Evolutionary conservation across 208 protist species (phyloP).

Genomic region (Balamuthia mandrillaris): DNA sequence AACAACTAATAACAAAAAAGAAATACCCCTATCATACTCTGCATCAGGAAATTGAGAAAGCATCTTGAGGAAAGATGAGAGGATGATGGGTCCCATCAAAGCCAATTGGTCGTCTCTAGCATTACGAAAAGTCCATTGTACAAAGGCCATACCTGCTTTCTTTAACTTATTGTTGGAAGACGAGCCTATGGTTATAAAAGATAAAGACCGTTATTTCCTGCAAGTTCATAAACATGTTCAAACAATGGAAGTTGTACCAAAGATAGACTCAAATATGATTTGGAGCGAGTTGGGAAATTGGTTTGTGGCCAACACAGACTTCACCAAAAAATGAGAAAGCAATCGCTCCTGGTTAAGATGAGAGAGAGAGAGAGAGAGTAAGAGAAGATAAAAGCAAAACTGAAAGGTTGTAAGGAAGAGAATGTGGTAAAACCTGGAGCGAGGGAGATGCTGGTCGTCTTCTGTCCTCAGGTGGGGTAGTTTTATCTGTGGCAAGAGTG

Average conservation of each 20-base stretch:
- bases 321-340: neutral
- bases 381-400: too few species aligned
- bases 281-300: constrained; percentile 22
- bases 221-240: too few species aligned
- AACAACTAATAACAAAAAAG: neutral
- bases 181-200: too few species aligned
- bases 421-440: too few species aligned
- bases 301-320: neutral
- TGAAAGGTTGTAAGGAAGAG: too few species aligned
- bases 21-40: neutral
- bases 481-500: constrained; percentile 24
- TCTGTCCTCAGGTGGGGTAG: constrained; percentile 9
- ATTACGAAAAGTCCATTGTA: neutral
- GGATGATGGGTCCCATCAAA: neutral
- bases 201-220: too few species aligned
- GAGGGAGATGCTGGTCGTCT: neutral
- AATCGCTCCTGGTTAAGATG: too few species aligned
- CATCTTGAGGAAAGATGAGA: constrained; percentile 7
- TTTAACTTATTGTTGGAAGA: too few species aligned
- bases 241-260: constrained; percentile 2
- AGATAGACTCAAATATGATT: constrained; percentile 42
- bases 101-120: neutral
- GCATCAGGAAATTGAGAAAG: neutral
- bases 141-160: constrained; percentile 9
- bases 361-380: too few species aligned